Base-by-base conservation (phyloP, 495 filamentous ascomycete genomes). In the Astrothelium macrocarpum region DNA sequence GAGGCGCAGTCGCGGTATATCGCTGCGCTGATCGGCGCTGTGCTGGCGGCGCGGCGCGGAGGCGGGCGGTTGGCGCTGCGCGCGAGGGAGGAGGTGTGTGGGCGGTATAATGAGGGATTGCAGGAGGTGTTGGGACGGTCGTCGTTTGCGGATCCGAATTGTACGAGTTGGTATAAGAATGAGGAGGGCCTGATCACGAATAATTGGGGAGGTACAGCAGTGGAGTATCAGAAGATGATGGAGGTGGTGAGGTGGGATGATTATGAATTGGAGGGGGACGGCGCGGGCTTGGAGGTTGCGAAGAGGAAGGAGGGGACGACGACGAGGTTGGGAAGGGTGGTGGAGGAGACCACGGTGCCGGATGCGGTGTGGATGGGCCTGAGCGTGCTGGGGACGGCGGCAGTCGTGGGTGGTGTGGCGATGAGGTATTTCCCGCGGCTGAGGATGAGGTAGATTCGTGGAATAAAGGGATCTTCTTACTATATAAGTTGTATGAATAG, bases 91-190 rank as follows among this genome's bases (percentile, higher is more conserved):
- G 66, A 70, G 0, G 72, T 67, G 9, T 60, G 81, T 20, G 65
- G 75, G 23, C 70, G 63, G 23, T 84, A 76, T 68, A 82, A 85
- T 62, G 68, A 75, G 4, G 62, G 72, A 20, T 67, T 85, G 2
- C 82, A 86, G 64, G 65, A 65, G 0, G 59, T 67, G 7, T 71
- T 85, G n/a, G 53, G 68, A 25, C 69, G 67, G 29, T 77, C 71
- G 20, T 75, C 72, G 49, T 85, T 81, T 62, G 81, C 81, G 16
- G 80, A 85, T 62, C 77, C 78, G 1, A 77, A 76, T 32, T 85
- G 82, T 68, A 75, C 73, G n/a, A 77, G 71, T 23, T 85, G 82
- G 81, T 85, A 84, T 67, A 84, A 84, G 72, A 77, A 73, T 42
- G 74, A 77, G 0, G 73, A 78, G 14, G 83, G 81, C 1, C 64